phyloP scores from a whole-genome alignment of 2,329 filamentous ascomycete genomes.

The Fusarium sp. region DNA sequence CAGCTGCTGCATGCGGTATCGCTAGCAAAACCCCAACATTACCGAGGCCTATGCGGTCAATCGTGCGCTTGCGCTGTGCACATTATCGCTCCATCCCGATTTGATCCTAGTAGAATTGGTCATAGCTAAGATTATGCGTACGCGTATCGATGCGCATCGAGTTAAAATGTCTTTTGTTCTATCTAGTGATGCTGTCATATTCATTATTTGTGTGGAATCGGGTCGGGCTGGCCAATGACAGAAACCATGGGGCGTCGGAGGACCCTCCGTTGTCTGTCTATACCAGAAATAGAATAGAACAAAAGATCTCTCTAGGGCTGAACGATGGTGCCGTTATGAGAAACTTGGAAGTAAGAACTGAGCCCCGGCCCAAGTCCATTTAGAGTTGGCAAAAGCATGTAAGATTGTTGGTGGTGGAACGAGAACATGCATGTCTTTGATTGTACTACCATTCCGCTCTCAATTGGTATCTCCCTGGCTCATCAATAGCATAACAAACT shows the following conservation, averaged over 20 bases:
- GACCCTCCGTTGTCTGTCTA: rapidly evolving
- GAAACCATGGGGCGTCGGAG: not conserved
- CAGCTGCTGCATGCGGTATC: not conserved
- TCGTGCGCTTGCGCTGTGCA: not conserved
- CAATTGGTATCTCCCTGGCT: not conserved
- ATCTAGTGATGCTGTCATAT: no score
- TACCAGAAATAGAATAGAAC: not conserved
- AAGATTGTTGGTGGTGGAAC: not conserved
- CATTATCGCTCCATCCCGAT: not conserved
- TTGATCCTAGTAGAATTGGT: not conserved
- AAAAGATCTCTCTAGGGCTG: no score
- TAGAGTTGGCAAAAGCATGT: not conserved
- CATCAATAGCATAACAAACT: not conserved
- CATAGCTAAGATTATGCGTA: not conserved
- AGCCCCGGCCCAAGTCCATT: not conserved
- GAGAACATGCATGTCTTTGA: not conserved
- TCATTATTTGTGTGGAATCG: not conserved
- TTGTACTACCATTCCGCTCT: not conserved
- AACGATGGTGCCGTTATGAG: not conserved
- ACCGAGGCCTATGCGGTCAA: not conserved
- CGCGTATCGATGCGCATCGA: no score
- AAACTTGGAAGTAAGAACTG: not conserved
- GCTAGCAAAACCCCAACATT: not conserved
- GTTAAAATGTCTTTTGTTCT: rapidly evolving
- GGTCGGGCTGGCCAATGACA: no score